phyloP scores from a whole-genome alignment of 2,329 filamentous ascomycete genomes.

The Verticillium nubilum region DNA sequence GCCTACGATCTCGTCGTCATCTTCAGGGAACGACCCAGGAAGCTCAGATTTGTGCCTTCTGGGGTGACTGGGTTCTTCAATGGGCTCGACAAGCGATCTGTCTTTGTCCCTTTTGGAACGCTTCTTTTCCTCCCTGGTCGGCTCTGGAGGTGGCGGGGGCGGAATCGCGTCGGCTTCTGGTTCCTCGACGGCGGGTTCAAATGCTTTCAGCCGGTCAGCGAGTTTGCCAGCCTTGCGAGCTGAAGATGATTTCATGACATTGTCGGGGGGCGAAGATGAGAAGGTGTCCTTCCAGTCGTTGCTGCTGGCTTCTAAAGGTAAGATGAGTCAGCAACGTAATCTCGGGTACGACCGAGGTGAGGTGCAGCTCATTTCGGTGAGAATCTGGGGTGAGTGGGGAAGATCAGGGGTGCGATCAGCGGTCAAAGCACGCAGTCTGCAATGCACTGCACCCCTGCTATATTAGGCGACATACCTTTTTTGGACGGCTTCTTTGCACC shows the following conservation, averaged over 20 bases:
- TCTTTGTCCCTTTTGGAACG: slow-evolving; percentile 35
- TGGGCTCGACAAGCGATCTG: slow-evolving; percentile 20
- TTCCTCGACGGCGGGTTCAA: slow-evolving; percentile 40
- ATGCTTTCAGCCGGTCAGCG: slow-evolving; percentile 51
- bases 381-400: slow-evolving; percentile 10
- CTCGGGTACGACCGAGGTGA: slow-evolving; percentile 25
- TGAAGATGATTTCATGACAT: slow-evolving; percentile 30
- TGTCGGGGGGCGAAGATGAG: slow-evolving; percentile 27
- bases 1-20: slow-evolving; percentile 44
- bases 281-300: slow-evolving; percentile 32
- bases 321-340: slow-evolving; percentile 47
- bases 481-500: slow-evolving; percentile 39
- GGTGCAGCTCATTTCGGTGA: slow-evolving; percentile 6
- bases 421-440: neutral
- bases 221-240: slow-evolving; percentile 48
- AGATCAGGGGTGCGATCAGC: slow-evolving; percentile 12
- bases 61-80: slow-evolving; percentile 20
- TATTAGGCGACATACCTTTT: slow-evolving; percentile 29
- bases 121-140: slow-evolving; percentile 30
- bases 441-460: neutral
- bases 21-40: slow-evolving; percentile 54
- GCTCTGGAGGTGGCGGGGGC: slow-evolving; percentile 32
- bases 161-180: slow-evolving; percentile 27
- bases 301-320: slow-evolving; percentile 38
- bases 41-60: slow-evolving; percentile 28